Base-by-base conservation (phyloP, 345 rosid genomes). In the Rhizophora apiculata region DNA sequence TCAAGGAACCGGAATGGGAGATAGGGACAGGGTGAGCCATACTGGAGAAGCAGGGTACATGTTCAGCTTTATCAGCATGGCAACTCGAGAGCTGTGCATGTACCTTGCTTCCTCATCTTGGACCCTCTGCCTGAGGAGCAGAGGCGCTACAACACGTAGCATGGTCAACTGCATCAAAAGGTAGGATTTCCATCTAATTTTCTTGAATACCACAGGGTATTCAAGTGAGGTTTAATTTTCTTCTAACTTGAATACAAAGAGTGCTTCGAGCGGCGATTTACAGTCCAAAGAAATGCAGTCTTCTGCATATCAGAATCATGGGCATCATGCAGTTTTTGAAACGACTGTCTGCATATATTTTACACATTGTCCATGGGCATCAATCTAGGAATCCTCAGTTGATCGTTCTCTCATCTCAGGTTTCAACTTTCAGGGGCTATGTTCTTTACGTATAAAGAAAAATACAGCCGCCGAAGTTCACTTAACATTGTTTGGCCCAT, bases 21-120 rank as follows among this genome's bases (percentile, higher is more conserved):
- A 36, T 15, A 19, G 65, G 69, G 75, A 67, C 73, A 76, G 76
- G 60, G 64, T 64, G 26, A 54, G 69, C 81, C 86, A 69, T 57
- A 85, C 79, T 79, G 86, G 85, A 85, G 84, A 83, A 83, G 84
- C 85, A 81, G 79, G 87, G 82, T 85, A 81, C 85, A 71, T 83
- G 85, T 84, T 64, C 51, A 75, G 51, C 61, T 46, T 46, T 32
- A 61, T 68, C 71, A 27, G 65, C 61, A 10, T 46, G 48, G 65
- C 39, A 34, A 34, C 37, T 37, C 65, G 63, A 52, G 21, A 24
- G 48, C 73, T 79, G 68, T 30, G 88, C 86, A 59, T 79, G 85
- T 85, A 82, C 85, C 63, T 67, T 79, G 65, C 34, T 69, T 69
- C 85, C 79, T 84, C 82, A 78, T 64, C 82, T 76, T 75, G 83